These are phyloP conservation scores for Capsicum pubescens DNA, from an alignment of 257 asterid genomes.

Conservation along the genomic window DNA sequence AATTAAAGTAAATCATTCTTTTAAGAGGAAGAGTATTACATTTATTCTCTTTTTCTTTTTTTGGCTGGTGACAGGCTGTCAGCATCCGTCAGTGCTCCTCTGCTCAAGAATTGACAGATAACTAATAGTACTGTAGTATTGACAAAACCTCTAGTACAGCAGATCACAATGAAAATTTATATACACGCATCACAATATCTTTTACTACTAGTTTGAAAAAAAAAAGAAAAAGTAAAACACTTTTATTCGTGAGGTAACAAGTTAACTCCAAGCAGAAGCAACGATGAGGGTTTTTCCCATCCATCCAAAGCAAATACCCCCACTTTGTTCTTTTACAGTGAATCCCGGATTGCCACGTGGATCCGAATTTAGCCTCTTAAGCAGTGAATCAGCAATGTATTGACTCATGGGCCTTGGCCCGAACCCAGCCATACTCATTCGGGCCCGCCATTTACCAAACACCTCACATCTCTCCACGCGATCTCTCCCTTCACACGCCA, in stretches of 20 bases:
- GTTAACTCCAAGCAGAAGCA: conserved; percentile 85
- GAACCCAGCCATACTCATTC: conserved; percentile 87
- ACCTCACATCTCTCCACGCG: conserved; percentile 88
- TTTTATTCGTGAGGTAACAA: not conserved
- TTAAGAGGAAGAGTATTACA: not conserved
- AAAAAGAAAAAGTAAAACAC: not conserved
- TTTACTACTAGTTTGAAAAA: not conserved
- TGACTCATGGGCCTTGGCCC: conserved; percentile 55
- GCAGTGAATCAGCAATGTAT: conserved; percentile 57
- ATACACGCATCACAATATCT: not conserved
- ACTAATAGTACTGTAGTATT: not conserved
- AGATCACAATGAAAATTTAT: not conserved
- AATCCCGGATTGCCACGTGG: conserved; percentile 90
- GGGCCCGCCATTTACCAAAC: conserved; percentile 89
- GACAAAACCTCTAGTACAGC: not conserved
- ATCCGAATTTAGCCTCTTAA: conserved; percentile 56
- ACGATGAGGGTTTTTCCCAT: conserved; percentile 78
- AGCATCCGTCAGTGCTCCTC: not conserved
- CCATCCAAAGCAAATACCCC: conserved; percentile 85
- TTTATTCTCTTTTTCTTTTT: not conserved
- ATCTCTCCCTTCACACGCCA: conserved; percentile 88
- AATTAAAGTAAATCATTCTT: too few species aligned
- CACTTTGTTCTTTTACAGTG: conserved; percentile 63
- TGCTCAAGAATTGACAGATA: not conserved
- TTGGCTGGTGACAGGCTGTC: not conserved